These are phyloP conservation scores for Ascochyta clinopodiicola DNA, from an alignment of 2,329 filamentous ascomycete genomes.

Conservation along the genomic window DNA sequence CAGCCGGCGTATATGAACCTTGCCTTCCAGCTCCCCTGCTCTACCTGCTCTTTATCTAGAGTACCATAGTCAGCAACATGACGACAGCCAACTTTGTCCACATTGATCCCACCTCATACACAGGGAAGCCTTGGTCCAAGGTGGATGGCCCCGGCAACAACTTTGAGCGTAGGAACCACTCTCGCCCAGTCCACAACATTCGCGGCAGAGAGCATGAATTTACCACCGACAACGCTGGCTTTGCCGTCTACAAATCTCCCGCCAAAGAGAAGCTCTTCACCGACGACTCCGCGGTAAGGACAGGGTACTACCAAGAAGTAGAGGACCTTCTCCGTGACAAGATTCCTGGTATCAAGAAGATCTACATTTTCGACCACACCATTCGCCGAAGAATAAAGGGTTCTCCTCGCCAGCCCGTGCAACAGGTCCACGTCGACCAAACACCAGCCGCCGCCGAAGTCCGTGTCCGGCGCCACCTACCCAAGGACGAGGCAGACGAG, in stretches of 20 bases:
- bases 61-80: constrained; percentile 50
- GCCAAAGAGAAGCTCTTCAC: constrained; percentile 62
- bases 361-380: constrained; percentile 76
- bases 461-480: constrained; percentile 67
- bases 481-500: constrained; percentile 61
- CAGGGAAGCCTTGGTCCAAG: constrained; percentile 67
- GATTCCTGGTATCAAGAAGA: constrained; percentile 63
- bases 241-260: constrained; percentile 61
- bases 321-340: constrained; percentile 63
- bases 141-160: constrained; percentile 67
- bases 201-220: constrained; percentile 60
- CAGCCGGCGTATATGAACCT: constrained; percentile 17
- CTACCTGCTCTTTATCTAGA: background rate
- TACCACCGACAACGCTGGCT: constrained; percentile 65
- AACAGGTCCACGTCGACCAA: constrained; percentile 76
- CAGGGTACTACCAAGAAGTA: constrained; percentile 67
- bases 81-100: constrained; percentile 66
- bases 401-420: constrained; percentile 68
- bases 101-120: constrained; percentile 62
- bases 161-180: constrained; percentile 56
- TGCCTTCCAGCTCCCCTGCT: background rate
- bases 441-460: constrained; percentile 67
- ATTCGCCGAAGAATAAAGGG: constrained; percentile 64
- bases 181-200: constrained; percentile 61
- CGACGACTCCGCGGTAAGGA: constrained; percentile 62